Evolutionary conservation across 441 rosid genomes (phyloP).

Genomic region (Hypseocharis bilobata): DNA sequence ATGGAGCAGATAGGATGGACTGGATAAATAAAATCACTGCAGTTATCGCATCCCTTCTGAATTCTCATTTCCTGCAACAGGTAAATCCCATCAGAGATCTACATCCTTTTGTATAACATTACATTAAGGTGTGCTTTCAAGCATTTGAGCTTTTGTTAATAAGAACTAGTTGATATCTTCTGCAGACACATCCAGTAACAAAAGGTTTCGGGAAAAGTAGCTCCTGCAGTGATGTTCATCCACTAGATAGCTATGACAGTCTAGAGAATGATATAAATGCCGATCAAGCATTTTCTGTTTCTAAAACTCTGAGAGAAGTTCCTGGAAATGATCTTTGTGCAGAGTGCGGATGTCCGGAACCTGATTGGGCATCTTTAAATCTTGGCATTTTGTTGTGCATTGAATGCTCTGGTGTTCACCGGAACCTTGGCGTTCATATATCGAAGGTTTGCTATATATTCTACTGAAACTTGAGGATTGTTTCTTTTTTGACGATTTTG

Average conservation of each 20-base stretch:
- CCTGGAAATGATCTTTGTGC: slow-evolving; percentile 84
- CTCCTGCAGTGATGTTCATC: slow-evolving; percentile 23
- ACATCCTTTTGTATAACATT: background rate
- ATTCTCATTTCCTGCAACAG: slow-evolving; percentile 60
- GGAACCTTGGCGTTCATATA: slow-evolving; percentile 89
- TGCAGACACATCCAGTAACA: slow-evolving; percentile 38
- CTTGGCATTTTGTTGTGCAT: slow-evolving; percentile 80
- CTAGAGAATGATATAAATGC: slow-evolving; percentile 26
- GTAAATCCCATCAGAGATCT: slow-evolving; percentile 29
- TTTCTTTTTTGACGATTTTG: background rate
- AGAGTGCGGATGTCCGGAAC: slow-evolving; percentile 69
- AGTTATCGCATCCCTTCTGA: slow-evolving; percentile 68
- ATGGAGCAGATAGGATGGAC: slow-evolving; percentile 77
- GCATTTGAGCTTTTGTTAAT: slow-evolving; percentile 25
- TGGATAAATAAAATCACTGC: slow-evolving; percentile 75
- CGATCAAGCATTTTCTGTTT: slow-evolving; percentile 37
- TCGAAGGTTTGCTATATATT: slow-evolving; percentile 49
- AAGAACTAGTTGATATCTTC: slow-evolving; percentile 18
- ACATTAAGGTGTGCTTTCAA: no score
- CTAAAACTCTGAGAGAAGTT: slow-evolving; percentile 47
- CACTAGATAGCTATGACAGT: slow-evolving; percentile 23
- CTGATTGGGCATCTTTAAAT: slow-evolving; percentile 94
- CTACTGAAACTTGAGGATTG: background rate
- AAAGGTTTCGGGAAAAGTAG: slow-evolving; percentile 28
- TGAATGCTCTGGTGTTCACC: slow-evolving; percentile 88